Evolutionary conservation across 345 rosid genomes (phyloP).

Genomic region (Citrus glauca): DNA sequence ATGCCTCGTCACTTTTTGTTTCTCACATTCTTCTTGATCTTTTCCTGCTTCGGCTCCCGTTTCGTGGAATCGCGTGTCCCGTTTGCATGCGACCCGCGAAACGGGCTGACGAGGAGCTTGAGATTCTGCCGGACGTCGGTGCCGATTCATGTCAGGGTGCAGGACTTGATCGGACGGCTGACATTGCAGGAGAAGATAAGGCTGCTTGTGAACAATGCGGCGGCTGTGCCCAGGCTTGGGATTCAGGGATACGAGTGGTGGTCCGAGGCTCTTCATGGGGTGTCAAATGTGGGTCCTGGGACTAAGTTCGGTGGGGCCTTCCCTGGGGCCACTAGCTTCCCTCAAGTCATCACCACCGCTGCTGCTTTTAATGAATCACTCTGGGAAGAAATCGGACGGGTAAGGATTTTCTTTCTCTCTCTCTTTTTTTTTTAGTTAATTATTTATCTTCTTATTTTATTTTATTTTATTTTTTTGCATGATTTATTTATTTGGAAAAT

Average conservation of each 20-base stretch:
- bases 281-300: constrained; percentile 76
- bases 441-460: neutral
- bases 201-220: constrained; percentile 77
- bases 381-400: constrained; percentile 93
- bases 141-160: constrained; percentile 64
- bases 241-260: constrained; percentile 95
- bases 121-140: constrained; percentile 48
- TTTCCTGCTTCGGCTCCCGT: constrained; percentile 11
- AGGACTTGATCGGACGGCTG: constrained; percentile 70
- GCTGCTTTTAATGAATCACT: constrained; percentile 83
- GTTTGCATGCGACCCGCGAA: constrained; percentile 65
- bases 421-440: too few relatives aligned
- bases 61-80: constrained; percentile 37
- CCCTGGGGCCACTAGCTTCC: constrained; percentile 88
- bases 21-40: constrained; percentile 12
- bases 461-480: neutral
- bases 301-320: constrained; percentile 64
- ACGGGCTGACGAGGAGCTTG: constrained; percentile 43
- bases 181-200: constrained; percentile 78
- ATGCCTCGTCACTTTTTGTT: constrained; percentile 5
- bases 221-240: constrained; percentile 74
- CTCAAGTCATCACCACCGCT: constrained; percentile 89
- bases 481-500: neutral
- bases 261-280: constrained; percentile 97
- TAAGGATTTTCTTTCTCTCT: constrained; percentile 3